phyloP scores from a whole-genome alignment of 805 yeast species.

The Kodamaea hsintzibuensis region DNA sequence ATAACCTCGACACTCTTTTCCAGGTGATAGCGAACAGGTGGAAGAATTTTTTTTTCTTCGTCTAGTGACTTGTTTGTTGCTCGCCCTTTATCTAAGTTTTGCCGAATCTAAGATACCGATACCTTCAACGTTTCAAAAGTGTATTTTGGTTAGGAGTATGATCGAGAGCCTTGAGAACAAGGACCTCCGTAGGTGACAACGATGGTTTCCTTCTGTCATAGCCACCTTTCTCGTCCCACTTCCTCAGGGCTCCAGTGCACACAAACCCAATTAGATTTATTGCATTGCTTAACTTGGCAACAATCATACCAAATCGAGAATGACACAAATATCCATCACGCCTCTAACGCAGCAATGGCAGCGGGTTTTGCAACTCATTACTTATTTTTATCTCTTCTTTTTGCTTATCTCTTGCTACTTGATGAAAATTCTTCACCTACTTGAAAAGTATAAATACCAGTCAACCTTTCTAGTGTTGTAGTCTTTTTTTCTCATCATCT shows the following conservation, averaged over 20 bases:
- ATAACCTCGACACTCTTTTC: no score
- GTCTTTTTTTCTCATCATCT: conserved; percentile 9
- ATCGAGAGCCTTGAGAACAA: not conserved
- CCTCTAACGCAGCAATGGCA: not conserved
- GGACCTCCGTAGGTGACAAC: not conserved
- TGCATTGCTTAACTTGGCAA: conserved; percentile 6
- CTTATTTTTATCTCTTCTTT: not conserved
- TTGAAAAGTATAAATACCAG: conserved; percentile 8
- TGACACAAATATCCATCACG: conserved; percentile 1
- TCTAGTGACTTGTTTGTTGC: not conserved
- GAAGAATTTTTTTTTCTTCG: no score
- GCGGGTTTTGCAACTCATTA: not conserved
- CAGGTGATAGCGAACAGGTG: not conserved
- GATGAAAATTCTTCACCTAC: not conserved
- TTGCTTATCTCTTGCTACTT: not conserved
- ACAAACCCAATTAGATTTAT: not conserved
- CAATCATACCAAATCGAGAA: not conserved
- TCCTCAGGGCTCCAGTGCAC: not conserved
- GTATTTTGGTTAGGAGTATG: not conserved
- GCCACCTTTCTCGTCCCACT: not conserved
- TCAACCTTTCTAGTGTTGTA: not conserved
- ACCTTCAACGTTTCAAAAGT: not conserved
- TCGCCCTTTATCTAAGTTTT: not conserved
- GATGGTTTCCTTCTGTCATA: not conserved
- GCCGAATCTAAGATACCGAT: not conserved